Conservation (phyloP, 2,329 filamentous ascomycete genomes). For the Rhytidhysteron rufulum region DNA sequence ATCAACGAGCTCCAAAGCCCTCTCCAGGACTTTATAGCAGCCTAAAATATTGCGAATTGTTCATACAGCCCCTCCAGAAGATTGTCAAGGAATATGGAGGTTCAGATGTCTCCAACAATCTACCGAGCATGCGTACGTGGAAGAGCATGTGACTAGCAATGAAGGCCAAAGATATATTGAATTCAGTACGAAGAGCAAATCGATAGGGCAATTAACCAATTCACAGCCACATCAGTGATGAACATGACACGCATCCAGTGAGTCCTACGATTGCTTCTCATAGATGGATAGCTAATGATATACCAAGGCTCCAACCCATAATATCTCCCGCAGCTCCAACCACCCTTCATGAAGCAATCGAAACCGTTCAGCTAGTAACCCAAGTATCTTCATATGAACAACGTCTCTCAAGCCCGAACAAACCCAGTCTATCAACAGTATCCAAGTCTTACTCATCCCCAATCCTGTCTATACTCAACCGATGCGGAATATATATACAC, state of each 20-base stretch:
- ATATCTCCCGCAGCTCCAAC: too few species aligned
- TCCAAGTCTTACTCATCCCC: too few species aligned
- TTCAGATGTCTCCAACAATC: background rate
- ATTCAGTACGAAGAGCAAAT: slow-evolving; percentile 7
- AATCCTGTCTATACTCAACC: too few species aligned
- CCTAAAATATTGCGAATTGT: slow-evolving; percentile 10
- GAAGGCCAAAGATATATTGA: slow-evolving; percentile 10
- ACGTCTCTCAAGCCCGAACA: too few species aligned
- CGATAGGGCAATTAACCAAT: slow-evolving; percentile 7
- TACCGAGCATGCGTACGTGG: slow-evolving; percentile 2
- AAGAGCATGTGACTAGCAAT: slow-evolving; percentile 6
- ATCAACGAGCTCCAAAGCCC: slow-evolving; percentile 6
- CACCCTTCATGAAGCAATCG: too few species aligned
- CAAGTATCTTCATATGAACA: too few species aligned
- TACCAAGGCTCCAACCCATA: too few species aligned
- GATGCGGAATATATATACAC: too few species aligned
- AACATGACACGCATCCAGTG: slow-evolving; percentile 10
- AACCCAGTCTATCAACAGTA: too few species aligned
- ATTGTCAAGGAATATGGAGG: background rate
- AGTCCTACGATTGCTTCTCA: too few species aligned
- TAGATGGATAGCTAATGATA: too few species aligned
- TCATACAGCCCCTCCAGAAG: slow-evolving; percentile 4
- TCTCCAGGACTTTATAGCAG: slow-evolving; percentile 10
- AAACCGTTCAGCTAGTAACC: too few species aligned
- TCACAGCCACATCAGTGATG: slow-evolving; percentile 5